phyloP scores from a whole-genome alignment of 495 filamentous ascomycete genomes.

The Aspergillus homomorphus region DNA sequence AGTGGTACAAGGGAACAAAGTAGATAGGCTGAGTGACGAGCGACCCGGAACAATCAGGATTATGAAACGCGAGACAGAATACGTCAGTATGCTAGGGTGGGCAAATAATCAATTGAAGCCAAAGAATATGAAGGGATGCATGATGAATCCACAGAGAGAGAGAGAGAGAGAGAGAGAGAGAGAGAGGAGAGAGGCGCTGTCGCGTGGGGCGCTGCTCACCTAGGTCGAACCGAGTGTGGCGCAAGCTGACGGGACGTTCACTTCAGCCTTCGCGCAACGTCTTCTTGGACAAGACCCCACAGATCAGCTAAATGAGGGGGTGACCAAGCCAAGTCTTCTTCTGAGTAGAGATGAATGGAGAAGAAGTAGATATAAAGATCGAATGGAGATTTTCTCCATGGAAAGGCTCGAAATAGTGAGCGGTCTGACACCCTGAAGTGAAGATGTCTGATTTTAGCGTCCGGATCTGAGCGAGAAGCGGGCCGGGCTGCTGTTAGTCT shows the following conservation, averaged over 20 bases:
- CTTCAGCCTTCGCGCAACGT: constrained; percentile 34
- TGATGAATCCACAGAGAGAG: constrained; percentile 9
- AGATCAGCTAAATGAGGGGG: neutral
- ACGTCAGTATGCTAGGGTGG: neutral
- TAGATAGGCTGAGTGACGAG: constrained; percentile 46
- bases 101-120: neutral
- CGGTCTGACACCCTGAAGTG: constrained; percentile 18
- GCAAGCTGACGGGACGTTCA: constrained; percentile 44
- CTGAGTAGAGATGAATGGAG: neutral
- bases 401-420: constrained; percentile 26
- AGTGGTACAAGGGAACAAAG: constrained; percentile 38
- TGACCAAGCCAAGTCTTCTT: neutral
- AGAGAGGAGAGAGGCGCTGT: constrained; percentile 15
- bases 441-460: constrained; percentile 7
- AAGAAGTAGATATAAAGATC: neutral
- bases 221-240: constrained; percentile 43
- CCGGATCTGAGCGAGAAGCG: constrained; percentile 14
- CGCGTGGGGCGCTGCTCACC: constrained; percentile 46
- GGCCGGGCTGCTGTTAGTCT: constrained; percentile 14
- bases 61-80: neutral
- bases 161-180: too few relatives aligned
- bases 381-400: constrained; percentile 13
- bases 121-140: constrained; percentile 6
- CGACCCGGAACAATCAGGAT: constrained; percentile 2
- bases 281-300: constrained; percentile 21